phyloP scores from a whole-genome alignment of 1,284 basidiomycete genomes.

The Marasmius tenuissimus region DNA sequence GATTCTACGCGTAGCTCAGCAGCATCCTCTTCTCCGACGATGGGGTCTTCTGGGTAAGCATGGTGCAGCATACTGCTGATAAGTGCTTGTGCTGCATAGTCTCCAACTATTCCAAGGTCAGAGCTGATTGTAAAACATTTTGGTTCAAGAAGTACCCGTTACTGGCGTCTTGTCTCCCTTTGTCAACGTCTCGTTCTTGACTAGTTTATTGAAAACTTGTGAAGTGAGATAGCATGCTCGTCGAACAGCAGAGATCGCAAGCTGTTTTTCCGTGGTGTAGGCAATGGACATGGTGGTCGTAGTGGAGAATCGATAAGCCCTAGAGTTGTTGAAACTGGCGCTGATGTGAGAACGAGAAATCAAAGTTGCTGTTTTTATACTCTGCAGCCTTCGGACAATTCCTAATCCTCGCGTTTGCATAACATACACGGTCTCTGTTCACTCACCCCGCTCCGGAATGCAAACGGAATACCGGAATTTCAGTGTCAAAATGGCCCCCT shows the following conservation, averaged over 20 bases:
- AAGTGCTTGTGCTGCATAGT: conserved; percentile 89
- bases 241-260: conserved; percentile 89
- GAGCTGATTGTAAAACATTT: neutral
- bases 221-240: conserved; percentile 85
- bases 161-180: conserved; percentile 97
- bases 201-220: conserved; percentile 86
- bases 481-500: no score
- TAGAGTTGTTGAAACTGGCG: neutral
- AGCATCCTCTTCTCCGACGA: conserved; percentile 97
- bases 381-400: neutral
- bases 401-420: neutral
- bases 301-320: neutral
- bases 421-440: no score
- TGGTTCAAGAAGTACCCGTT: conserved; percentile 59
- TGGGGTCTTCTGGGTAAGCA: conserved; percentile 84
- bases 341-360: neutral
- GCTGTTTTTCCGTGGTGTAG: conserved; percentile 53
- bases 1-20: conserved; percentile 67
- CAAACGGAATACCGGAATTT: no score
- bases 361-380: neutral
- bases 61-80: conserved; percentile 76
- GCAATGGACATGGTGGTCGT: conserved; percentile 21
- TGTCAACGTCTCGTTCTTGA: conserved; percentile 84
- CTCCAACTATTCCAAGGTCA: conserved; percentile 62
- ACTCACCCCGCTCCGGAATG: no score